These are phyloP conservation scores for Nemania bipapillata DNA, from an alignment of 2,329 filamentous ascomycete species.

Conservation along the genomic window DNA sequence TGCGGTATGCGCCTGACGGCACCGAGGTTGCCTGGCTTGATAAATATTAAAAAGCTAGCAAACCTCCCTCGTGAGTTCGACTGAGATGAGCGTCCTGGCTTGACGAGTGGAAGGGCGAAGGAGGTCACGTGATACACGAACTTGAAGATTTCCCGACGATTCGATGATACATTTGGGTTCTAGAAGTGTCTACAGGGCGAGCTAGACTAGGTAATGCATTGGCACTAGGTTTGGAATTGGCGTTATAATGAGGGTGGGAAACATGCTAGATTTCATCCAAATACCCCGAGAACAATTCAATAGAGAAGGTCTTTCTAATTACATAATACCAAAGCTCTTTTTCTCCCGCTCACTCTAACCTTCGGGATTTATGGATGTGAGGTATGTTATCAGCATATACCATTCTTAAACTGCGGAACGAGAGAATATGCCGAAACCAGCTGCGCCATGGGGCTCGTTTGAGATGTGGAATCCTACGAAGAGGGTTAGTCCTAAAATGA, in stretches of 20 bases:
- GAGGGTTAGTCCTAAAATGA: too few relatives aligned
- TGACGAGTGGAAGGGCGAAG: neutral
- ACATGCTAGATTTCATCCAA: neutral
- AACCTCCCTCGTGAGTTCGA: neutral
- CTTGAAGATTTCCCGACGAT: neutral
- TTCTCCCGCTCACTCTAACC: neutral
- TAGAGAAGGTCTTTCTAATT: neutral
- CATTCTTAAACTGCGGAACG: too few relatives aligned
- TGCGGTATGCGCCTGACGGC: conserved; percentile 59
- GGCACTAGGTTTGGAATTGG: neutral
- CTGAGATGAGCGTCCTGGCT: neutral
- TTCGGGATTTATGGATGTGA: neutral
- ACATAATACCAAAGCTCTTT: too few relatives aligned
- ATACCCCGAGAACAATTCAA: neutral
- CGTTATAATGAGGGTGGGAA: neutral
- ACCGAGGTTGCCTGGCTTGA: conserved; percentile 50
- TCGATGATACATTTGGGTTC: neutral
- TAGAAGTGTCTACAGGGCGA: neutral
- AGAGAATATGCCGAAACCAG: too few relatives aligned
- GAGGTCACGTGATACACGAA: neutral
- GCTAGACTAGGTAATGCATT: neutral
- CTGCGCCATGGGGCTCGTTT: too few relatives aligned
- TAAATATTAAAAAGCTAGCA: conserved; percentile 34
- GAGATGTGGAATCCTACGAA: too few relatives aligned
- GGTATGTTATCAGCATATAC: neutral